These are phyloP conservation scores for Trichosanthes truncata DNA, from an alignment of 306 rosid species.

Conservation along the genomic window DNA sequence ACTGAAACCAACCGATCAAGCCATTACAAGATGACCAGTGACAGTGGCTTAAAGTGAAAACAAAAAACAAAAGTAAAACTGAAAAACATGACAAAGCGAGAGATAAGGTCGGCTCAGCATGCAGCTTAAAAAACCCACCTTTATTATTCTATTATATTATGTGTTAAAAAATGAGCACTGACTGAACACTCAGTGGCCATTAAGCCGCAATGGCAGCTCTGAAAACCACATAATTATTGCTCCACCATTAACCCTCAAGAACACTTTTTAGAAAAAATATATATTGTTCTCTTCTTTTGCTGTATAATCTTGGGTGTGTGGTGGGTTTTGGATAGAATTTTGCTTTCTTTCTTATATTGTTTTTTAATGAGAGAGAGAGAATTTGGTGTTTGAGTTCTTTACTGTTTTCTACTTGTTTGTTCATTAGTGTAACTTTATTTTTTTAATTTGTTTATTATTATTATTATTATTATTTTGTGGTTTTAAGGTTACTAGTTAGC, in stretches of 20 bases:
- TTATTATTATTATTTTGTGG: too few species aligned
- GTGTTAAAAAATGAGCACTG: not conserved
- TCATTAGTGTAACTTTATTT: too few species aligned
- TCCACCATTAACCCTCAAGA: not conserved
- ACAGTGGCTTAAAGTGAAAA: too few species aligned
- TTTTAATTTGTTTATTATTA: too few species aligned
- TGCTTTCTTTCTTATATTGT: not conserved
- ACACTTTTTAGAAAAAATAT: not conserved
- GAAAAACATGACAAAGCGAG: too few species aligned
- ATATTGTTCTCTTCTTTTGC: not conserved
- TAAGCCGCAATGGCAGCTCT: not conserved
- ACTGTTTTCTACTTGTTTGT: not conserved
- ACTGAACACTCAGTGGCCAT: not conserved
- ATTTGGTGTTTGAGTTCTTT: too few species aligned
- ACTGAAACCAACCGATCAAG: not conserved
- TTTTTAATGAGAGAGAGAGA: too few species aligned
- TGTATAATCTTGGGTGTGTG: not conserved
- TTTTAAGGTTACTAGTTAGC: too few species aligned
- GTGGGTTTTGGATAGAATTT: not conserved
- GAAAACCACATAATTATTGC: not conserved
- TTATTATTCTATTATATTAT: not conserved
- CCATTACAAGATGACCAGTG: too few species aligned
- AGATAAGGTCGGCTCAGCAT: not conserved
- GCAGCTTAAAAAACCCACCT: not conserved
- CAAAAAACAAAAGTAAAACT: too few species aligned